Evolutionary conservation across 257 asterid species (phyloP), one percentile per base, ranked within the genome.

Genomic region (Nicotiana benthamiana): DNA sequence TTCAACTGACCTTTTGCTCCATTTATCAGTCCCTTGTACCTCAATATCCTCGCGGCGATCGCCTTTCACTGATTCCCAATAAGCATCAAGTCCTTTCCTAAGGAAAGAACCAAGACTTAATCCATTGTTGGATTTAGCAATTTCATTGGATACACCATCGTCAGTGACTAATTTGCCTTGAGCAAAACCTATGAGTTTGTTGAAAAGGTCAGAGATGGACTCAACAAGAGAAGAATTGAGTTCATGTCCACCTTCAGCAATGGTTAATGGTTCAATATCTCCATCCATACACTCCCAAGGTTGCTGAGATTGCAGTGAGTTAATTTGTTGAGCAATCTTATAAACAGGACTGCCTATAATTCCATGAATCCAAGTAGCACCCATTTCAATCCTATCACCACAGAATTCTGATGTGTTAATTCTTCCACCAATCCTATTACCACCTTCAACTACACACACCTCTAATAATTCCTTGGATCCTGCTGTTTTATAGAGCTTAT

Each of bases 321-420:
- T 40, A 1, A 81, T 85, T 4, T 89, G 86, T 17, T 72, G 81
- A 11, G 97, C 97, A 17, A 93, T 92, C 80, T 90, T 81, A 54
- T 91, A 84, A 78, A 93, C 76, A 5, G 97, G 98, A 80, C 97
- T 93, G 9, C 92, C 92, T 6, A 84, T 89, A 59, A 93, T 89
- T n/a, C 98, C 98, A 57, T 93, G 98, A 92, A 93, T 93, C 98
- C 98, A 92, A 8, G 98, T 93, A 26, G 97, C 98, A 3, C 98
- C 98, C 66, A 80, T 87, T 90, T 93, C 98, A 77, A 93, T 86
- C 83, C 95, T 83, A 87, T 89, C 97, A 67, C 98, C 98, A 82
- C 87, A 79, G 22, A 93, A 92, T 66, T 88, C 92, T 1, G 92
- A 78, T 4, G 98, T 76, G 87, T 79, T 92, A 16, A 93, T 87